Evolutionary conservation across 768 basidiomycete species (phyloP), one percentile per base, ranked within the genome.

Genomic region (Mrakia frigida): DNA sequence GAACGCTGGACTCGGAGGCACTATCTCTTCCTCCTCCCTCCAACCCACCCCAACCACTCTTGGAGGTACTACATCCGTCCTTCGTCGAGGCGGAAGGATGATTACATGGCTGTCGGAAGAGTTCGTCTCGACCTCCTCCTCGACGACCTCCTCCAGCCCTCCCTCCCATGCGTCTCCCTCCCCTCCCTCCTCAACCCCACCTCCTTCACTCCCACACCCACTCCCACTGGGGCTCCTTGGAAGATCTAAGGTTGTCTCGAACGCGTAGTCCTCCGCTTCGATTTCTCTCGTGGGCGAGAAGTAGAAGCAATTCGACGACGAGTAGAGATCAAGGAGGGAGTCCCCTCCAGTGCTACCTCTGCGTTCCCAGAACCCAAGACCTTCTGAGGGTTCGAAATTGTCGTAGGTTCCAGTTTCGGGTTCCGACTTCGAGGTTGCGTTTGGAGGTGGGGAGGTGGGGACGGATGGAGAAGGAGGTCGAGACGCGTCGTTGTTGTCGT

Each of bases 341-440:
- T 68, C 65, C 4, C 39, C 39, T 1, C 39, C 65, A 1, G 65
- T 43, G 11, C 35, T 39, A 0, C 37, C 37, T 35, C 65, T 35
- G 23, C 65, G 65, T 5, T 68, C 65, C 65, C 65, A 68, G 23
- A 68, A 68, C 6, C 37, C n/a, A n/a, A n/a, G n/a, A n/a, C n/a
- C 65, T n/a, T 39, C 35, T 3, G 37, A 39, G 25, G 65, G 43
- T 13, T 68, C 35, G 6, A 41, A 35, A 10, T 23, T 3, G 23
- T 41, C 33, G 35, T 35, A 65, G 7, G 63, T 16, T 33, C 16
- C 35, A 4, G 37, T n/a, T 21, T 35, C 35, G 65, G 13, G 23
- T 37, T 39, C 6, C 43, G 11, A 4, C n/a, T n/a, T n/a, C n/a
- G 65, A 68, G 39, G 18, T 18, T 4, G 37, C 35, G 7, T 39